phyloP scores from a whole-genome alignment of 2,329 filamentous ascomycete species.

The Calonectria ilicicola region DNA sequence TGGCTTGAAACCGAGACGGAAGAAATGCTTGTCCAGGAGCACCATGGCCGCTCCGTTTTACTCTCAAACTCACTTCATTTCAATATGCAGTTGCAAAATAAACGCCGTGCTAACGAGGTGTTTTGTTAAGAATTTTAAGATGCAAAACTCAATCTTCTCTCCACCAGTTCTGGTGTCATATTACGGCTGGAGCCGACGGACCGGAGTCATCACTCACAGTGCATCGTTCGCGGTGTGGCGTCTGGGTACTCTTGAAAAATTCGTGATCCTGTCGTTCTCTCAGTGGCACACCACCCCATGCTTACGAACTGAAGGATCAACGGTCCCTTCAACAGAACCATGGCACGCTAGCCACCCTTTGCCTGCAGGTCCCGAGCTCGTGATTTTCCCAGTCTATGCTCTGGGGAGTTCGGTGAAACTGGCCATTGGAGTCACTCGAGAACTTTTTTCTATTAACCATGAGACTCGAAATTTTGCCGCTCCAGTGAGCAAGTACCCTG shows the following conservation, averaged over 20 bases:
- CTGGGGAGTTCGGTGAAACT: not conserved
- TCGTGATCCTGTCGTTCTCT: not conserved
- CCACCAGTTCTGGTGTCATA: not conserved
- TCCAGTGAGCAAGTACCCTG: not conserved
- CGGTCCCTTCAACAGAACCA: not conserved
- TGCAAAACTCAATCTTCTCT: not conserved
- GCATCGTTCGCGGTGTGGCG: constrained; percentile 9
- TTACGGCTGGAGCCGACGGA: constrained; percentile 17
- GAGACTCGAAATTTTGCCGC: not conserved
- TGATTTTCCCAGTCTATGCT: not conserved
- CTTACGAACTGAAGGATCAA: constrained; percentile 6
- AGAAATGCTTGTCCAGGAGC: not conserved
- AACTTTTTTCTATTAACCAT: not conserved
- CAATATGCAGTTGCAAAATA: not conserved
- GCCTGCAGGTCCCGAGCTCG: not conserved
- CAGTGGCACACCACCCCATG: constrained; percentile 3
- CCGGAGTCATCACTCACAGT: not conserved
- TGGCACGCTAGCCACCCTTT: constrained; percentile 5
- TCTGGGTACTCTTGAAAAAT: not conserved
- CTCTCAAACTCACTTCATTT: not conserved
- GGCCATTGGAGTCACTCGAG: not conserved
- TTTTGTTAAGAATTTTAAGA: not conserved
- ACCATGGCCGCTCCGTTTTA: not conserved
- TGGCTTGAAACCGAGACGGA: not conserved
- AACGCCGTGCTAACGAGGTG: not conserved